Evolutionary conservation across 495 filamentous ascomycete species (phyloP).

Genomic region (Penicillium coprophilum): DNA sequence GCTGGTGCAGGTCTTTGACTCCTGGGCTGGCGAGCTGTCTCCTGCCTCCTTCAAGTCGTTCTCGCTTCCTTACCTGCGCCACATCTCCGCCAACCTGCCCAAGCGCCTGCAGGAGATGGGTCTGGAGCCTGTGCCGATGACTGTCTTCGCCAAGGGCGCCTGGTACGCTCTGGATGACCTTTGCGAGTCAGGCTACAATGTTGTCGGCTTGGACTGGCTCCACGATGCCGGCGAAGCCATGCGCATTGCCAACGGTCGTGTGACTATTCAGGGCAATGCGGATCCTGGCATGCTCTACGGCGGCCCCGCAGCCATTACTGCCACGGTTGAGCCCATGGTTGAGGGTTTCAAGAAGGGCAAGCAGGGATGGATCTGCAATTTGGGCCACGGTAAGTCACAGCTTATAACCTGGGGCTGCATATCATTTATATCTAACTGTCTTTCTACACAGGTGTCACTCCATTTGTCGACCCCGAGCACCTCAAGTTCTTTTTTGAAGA

Average conservation of each 20-base stretch:
- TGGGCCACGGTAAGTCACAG: conserved; percentile 74
- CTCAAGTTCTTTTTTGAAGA: conserved; percentile 92
- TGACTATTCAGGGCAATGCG: conserved; percentile 90
- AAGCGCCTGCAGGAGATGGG: conserved; percentile 67
- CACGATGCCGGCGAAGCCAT: conserved; percentile 85
- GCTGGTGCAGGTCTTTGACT: conserved; percentile 97
- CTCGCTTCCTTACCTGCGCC: conserved; percentile 78
- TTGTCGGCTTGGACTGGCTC: conserved; percentile 92
- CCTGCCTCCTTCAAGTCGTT: conserved; percentile 79
- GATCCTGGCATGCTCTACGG: conserved; percentile 94
- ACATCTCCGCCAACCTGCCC: conserved; percentile 79
- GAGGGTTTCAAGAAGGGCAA: conserved; percentile 83
- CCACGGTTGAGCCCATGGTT: conserved; percentile 79
- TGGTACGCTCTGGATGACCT: conserved; percentile 91
- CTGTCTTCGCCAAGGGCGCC: conserved; percentile 99
- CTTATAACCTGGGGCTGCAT: not conserved
- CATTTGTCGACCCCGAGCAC: conserved; percentile 88
- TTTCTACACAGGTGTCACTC: conserved; percentile 69
- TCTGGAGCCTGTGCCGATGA: conserved; percentile 86
- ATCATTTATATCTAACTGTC: conserved; percentile 21
- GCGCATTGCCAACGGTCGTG: conserved; percentile 68
- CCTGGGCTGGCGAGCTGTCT: conserved; percentile 93
- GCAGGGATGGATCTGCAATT: conserved; percentile 83
- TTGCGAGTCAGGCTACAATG: conserved; percentile 86
- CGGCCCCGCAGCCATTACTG: conserved; percentile 72